A percentile compares a stretch with the other conserved stretches of the same genome.
Evolutionary conservation across 345 rosid genomes (phyloP).

Genomic region (Brassica cretica): DNA sequence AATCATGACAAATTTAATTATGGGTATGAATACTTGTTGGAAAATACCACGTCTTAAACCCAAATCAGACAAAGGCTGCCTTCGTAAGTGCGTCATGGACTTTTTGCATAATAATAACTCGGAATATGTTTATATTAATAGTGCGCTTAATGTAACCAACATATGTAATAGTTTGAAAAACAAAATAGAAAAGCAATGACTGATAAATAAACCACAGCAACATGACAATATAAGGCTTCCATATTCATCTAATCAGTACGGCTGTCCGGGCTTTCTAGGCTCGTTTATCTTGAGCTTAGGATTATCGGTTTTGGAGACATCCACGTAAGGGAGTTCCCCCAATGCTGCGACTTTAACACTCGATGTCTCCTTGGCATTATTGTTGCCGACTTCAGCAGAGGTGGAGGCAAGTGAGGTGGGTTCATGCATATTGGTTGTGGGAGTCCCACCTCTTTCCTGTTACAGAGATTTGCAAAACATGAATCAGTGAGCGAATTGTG

Average conservation of each 20-base stretch:
- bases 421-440: not conserved
- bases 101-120: no score
- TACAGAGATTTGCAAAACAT: not conserved
- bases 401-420: not conserved
- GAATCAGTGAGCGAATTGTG: not conserved
- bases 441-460: not conserved
- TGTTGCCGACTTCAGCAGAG: not conserved
- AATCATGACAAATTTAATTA: no score
- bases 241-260: not conserved
- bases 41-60: no score
- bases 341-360: not conserved
- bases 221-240: not conserved
- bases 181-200: no score
- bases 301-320: no score
- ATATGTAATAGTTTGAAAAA: no score
- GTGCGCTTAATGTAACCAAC: no score
- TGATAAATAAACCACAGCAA: no score
- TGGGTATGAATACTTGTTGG: no score
- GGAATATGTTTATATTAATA: no score
- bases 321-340: not conserved
- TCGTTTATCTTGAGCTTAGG: not conserved
- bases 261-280: not conserved
- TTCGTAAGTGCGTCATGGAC: no score
- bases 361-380: not conserved
- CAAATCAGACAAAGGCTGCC: no score